These are phyloP conservation scores for Kurtzmaniella quercitrusa DNA, from an alignment of 1,139 yeast genomes.

Conservation along the genomic window DNA sequence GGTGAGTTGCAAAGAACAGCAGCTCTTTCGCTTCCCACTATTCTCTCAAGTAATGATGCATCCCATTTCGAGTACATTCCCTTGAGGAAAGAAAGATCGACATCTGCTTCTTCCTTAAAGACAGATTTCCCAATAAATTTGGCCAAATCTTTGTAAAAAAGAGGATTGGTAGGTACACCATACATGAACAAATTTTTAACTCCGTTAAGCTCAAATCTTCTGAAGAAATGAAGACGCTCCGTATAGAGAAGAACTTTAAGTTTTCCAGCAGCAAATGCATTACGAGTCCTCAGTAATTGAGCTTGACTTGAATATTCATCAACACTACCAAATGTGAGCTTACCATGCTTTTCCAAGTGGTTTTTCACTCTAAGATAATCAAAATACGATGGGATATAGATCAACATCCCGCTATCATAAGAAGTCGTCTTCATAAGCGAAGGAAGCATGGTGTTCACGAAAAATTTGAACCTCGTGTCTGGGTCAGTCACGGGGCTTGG, in stretches of 20 bases:
- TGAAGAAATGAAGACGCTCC: slow-evolving; percentile 89
- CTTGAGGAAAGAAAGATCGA: slow-evolving; percentile 64
- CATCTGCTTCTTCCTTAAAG: slow-evolving; percentile 45
- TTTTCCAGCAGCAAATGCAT: slow-evolving; percentile 61
- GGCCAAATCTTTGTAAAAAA: slow-evolving; percentile 75
- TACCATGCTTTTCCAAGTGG: slow-evolving; percentile 62
- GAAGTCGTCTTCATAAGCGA: slow-evolving; percentile 55
- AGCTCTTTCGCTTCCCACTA: slow-evolving; percentile 79
- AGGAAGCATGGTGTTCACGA: slow-evolving; percentile 71
- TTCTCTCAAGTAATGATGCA: slow-evolving; percentile 69
- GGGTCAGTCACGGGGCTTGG: slow-evolving; percentile 64
- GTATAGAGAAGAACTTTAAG: slow-evolving; percentile 77
- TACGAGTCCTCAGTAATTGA: slow-evolving; percentile 67
- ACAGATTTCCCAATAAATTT: slow-evolving; percentile 48
- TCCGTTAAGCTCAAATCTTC: slow-evolving; percentile 83
- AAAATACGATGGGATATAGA: slow-evolving; percentile 81
- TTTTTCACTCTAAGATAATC: slow-evolving; percentile 81
- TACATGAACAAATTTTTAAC: slow-evolving; percentile 80
- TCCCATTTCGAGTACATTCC: slow-evolving; percentile 78
- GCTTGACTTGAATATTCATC: slow-evolving; percentile 81
- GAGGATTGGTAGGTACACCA: slow-evolving; percentile 81
- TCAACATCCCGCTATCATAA: slow-evolving; percentile 68
- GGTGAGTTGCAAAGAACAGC: slow-evolving; percentile 66
- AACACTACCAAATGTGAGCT: slow-evolving; percentile 57
- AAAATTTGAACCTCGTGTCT: slow-evolving; percentile 74